Conservation (phyloP, 2,329 filamentous ascomycete genomes). For the Juglanconis juglandina region DNA sequence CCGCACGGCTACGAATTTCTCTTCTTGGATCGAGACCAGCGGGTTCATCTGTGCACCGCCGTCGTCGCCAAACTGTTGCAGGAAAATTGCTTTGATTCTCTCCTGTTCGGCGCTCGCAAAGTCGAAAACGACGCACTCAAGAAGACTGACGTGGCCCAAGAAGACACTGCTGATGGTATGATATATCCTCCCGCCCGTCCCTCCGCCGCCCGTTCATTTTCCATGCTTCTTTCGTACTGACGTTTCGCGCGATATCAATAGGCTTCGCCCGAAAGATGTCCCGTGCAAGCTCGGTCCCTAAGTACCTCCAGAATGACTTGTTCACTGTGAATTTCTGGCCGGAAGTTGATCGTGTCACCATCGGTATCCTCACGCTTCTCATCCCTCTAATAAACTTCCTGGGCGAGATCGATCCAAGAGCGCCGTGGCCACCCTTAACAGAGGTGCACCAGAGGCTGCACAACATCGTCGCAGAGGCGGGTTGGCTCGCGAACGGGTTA, state of each 20-base stretch:
- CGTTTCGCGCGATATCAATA: not conserved
- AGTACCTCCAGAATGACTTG: conserved; percentile 9
- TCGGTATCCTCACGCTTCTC: conserved; percentile 26
- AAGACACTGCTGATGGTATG: conserved; percentile 3
- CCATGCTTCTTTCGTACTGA: not conserved
- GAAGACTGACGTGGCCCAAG: conserved; percentile 9
- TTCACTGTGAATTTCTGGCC: conserved; percentile 35
- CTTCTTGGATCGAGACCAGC: conserved; percentile 7
- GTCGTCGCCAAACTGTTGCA: conserved; percentile 37
- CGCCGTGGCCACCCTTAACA: conserved; percentile 18
- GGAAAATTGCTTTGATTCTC: conserved; percentile 34
- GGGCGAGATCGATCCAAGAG: conserved; percentile 18
- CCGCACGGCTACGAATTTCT: conserved; percentile 12
- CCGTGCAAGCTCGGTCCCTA: conserved; percentile 21
- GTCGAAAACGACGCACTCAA: conserved; percentile 26
- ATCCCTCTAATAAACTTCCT: conserved; percentile 33
- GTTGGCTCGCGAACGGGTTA: conserved; percentile 29
- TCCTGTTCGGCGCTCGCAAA: conserved; percentile 37
- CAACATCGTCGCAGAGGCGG: conserved; percentile 30
- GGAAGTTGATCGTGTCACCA: conserved; percentile 28
- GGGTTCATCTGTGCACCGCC: conserved; percentile 31
- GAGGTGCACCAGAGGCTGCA: conserved; percentile 31
- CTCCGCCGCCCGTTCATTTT: too few species aligned
- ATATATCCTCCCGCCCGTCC: not conserved
- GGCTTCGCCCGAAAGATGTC: conserved; percentile 8